A percentile compares a stretch with the other conserved stretches of the same genome.
phyloP scores from a whole-genome alignment of 768 basidiomycete genomes.

The Postia placenta region DNA sequence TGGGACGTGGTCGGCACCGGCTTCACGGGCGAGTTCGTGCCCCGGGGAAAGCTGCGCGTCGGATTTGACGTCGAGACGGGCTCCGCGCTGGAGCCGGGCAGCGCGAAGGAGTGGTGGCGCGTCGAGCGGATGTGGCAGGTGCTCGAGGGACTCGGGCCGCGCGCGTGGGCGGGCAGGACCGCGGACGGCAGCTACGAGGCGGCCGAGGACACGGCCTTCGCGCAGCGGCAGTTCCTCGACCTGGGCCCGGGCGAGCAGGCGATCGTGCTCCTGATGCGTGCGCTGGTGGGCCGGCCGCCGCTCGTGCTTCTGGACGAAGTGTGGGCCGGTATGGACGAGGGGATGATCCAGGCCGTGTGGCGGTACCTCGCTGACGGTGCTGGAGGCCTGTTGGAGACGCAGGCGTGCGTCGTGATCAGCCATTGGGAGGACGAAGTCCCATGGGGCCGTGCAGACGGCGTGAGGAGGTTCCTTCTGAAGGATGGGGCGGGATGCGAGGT shows the following conservation, averaged over 20 bases:
- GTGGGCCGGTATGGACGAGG: constrained; percentile 87
- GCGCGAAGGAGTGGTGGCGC: constrained; percentile 31
- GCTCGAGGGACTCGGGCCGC: constrained; percentile 58
- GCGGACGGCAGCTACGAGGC: constrained; percentile 1
- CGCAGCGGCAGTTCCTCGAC: constrained; percentile 48
- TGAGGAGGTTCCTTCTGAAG: constrained; percentile 34
- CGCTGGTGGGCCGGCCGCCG: constrained; percentile 67
- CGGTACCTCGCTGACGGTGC: constrained; percentile 49
- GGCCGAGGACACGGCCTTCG: constrained; percentile 36
- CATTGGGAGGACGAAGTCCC: constrained; percentile 94
- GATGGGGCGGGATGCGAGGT: constrained; percentile 22
- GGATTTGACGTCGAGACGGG: constrained; percentile 38
- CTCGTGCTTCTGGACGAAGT: constrained; percentile 88
- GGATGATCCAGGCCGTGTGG: constrained; percentile 62
- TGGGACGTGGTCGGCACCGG: constrained; percentile 84
- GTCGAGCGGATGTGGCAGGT: constrained; percentile 46
- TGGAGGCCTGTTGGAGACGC: constrained; percentile 43
- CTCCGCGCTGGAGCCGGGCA: constrained; percentile 32
- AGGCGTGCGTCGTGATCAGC: constrained; percentile 81
- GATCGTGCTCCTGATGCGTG: constrained; percentile 78
- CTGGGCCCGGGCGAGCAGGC: constrained; percentile 74
- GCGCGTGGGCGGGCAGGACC: constrained; percentile 33
- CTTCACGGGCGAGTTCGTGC: constrained; percentile 79
- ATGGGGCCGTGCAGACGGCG: constrained; percentile 56
- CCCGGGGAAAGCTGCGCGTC: constrained; percentile 37